phyloP scores from a whole-genome alignment of 176 grass and related monocot species.

The Bolboschoenus planiculmis region DNA sequence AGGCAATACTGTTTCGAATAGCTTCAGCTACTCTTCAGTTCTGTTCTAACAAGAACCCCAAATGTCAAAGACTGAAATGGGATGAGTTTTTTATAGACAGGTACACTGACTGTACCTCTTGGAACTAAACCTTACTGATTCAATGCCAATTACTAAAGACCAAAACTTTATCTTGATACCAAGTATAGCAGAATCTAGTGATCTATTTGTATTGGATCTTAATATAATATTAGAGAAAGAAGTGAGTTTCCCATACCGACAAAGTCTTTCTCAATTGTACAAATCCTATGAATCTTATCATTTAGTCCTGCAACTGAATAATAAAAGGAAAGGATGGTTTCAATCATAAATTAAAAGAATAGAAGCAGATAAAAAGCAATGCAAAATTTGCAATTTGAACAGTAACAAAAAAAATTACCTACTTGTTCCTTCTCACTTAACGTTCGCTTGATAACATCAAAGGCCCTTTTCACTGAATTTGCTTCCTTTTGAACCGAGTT shows the following conservation, averaged over 20 bases:
- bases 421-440: slow-evolving; percentile 69
- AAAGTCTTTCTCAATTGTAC: slow-evolving; percentile 71
- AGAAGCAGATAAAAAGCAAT: background rate
- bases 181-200: background rate
- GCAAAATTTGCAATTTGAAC: background rate
- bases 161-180: background rate
- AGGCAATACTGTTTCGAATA: background rate
- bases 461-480: slow-evolving; percentile 36
- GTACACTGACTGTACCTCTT: background rate
- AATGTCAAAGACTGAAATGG: background rate
- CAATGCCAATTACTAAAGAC: background rate
- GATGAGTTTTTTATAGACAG: background rate
- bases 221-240: slow-evolving; percentile 15
- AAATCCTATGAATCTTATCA: slow-evolving; percentile 58
- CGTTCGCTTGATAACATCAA: slow-evolving; percentile 47
- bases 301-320: slow-evolving; percentile 58
- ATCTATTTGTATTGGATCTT: background rate
- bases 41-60: background rate
- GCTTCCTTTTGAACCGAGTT: slow-evolving; percentile 64
- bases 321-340: slow-evolving; percentile 7
- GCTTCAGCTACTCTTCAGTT: too few relatives aligned
- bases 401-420: slow-evolving; percentile 26
- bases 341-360: background rate
- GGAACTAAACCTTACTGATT: background rate
- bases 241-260: slow-evolving; percentile 36